These are phyloP conservation scores for Cryptococcus sp. DNA, from an alignment of 1,284 basidiomycete species.

Conservation along the genomic window DNA sequence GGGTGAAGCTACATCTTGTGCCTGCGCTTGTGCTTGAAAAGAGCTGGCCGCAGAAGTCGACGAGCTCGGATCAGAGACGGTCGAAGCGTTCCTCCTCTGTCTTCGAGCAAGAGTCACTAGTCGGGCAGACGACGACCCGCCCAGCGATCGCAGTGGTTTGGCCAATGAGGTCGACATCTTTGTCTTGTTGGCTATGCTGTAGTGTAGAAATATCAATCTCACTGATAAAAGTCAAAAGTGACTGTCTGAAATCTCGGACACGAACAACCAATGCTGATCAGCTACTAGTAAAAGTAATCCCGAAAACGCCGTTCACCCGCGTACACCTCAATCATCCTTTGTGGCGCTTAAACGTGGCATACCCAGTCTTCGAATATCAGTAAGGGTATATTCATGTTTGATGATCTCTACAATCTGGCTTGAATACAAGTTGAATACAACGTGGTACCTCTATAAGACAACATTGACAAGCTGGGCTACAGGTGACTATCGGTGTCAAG, in stretches of 20 bases:
- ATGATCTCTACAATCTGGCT: too few relatives aligned
- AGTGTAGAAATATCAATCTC: not conserved
- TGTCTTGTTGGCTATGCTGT: not conserved
- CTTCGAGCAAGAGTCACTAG: not conserved
- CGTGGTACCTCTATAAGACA: too few relatives aligned
- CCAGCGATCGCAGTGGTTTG: conserved; percentile 3
- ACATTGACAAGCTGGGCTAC: too few relatives aligned
- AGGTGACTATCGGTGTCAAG: too few relatives aligned
- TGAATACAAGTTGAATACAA: too few relatives aligned
- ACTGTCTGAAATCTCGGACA: conserved; percentile 1
- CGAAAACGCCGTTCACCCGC: conserved; percentile 5
- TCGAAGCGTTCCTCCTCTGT: conserved; percentile 2
- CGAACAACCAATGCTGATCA: not conserved
- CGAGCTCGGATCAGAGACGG: conserved; percentile 1
- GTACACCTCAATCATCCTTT: not conserved
- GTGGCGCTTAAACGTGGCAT: too few relatives aligned
- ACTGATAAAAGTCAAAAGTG: not conserved
- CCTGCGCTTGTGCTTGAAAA: not conserved
- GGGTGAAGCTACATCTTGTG: conserved; percentile 4
- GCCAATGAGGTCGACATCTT: conserved; percentile 6
- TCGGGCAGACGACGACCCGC: conserved; percentile 5
- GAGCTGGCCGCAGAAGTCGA: not conserved
- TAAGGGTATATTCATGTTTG: too few relatives aligned
- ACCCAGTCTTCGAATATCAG: too few relatives aligned
- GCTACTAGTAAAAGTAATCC: not conserved